Conservation (phyloP, 192 early-diverging fungal species). For the Cetraspora pellucida region DNA sequence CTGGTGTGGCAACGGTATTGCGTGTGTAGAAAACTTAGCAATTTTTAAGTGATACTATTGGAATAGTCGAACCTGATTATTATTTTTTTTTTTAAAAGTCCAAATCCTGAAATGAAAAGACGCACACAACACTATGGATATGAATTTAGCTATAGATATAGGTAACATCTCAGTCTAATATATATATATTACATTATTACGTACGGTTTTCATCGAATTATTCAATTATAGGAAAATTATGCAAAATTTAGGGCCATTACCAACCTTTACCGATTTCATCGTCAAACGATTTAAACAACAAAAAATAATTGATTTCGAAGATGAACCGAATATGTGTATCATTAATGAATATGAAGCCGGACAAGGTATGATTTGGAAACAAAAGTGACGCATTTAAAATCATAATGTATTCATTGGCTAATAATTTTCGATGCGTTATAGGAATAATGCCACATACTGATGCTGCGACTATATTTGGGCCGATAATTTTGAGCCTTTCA, state of each 20-base stretch:
- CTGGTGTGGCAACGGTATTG: constrained; percentile 60
- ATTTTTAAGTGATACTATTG: not conserved
- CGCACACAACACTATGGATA: constrained; percentile 73
- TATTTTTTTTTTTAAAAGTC: constrained; percentile 37
- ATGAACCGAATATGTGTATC: constrained; percentile 55
- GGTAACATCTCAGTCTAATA: constrained; percentile 39
- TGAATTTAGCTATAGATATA: constrained; percentile 62
- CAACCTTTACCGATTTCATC: constrained; percentile 48
- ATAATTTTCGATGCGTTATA: not conserved
- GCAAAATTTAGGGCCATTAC: constrained; percentile 55
- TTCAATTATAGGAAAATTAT: constrained; percentile 50
- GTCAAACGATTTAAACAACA: constrained; percentile 47
- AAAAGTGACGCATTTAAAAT: not conserved
- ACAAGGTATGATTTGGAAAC: constrained; percentile 48
- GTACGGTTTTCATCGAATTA: not conserved
- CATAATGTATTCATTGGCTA: not conserved
- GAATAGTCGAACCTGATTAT: not conserved
- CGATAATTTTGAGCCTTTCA: constrained; percentile 60
- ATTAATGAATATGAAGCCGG: constrained; percentile 70
- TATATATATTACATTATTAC: not conserved
- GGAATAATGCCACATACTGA: constrained; percentile 54
- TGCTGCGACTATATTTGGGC: constrained; percentile 63
- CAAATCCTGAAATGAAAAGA: constrained; percentile 68
- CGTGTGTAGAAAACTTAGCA: constrained; percentile 33
- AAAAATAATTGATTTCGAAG: constrained; percentile 38